phyloP scores from a whole-genome alignment of 2,329 filamentous ascomycete species.

The Colletotrichum acutatum region DNA sequence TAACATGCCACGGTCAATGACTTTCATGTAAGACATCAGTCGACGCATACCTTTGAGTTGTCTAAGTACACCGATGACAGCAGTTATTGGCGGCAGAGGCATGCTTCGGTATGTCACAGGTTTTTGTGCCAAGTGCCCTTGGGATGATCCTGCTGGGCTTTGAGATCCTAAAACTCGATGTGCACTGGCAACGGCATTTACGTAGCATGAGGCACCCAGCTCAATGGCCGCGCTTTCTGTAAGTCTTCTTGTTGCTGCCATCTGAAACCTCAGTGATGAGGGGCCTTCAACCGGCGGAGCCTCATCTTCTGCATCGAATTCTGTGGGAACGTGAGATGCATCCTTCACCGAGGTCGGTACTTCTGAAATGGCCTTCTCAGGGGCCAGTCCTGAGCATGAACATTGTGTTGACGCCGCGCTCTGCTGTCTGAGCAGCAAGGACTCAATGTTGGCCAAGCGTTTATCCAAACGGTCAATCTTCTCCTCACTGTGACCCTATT shows the following conservation, averaged over 20 bases:
- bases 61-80: background rate
- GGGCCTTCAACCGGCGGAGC: background rate
- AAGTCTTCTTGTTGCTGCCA: background rate
- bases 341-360: background rate
- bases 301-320: background rate
- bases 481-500: background rate
- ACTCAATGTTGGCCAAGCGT: slow-evolving; percentile 7
- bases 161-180: background rate
- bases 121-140: background rate
- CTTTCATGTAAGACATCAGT: rapidly evolving
- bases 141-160: background rate
- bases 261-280: background rate
- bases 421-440: background rate
- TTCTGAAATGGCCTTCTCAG: no score
- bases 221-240: background rate
- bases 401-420: background rate
- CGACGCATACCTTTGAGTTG: background rate
- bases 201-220: background rate
- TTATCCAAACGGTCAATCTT: slow-evolving; percentile 12
- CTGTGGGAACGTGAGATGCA: background rate
- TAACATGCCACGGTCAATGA: no score
- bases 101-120: background rate
- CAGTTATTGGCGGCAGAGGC: background rate
- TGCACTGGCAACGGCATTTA: background rate
- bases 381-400: background rate